phyloP scores from a whole-genome alignment of 208 protist genomes.

The Naegleria fowleri region DNA sequence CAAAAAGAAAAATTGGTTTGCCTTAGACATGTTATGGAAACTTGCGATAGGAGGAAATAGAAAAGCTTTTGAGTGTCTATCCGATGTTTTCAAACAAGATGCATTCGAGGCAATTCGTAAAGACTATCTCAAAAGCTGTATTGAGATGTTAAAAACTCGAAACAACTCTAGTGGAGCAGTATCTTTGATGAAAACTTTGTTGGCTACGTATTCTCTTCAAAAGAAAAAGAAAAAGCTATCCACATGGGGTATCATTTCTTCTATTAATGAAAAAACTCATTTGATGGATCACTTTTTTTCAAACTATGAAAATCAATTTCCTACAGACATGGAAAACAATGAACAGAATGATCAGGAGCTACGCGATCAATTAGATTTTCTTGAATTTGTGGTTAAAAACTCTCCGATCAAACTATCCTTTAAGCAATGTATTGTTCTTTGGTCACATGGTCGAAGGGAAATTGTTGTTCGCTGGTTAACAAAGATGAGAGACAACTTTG shows the following conservation, averaged over 20 bases:
- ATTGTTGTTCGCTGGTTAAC: neutral
- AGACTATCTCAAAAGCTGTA: neutral
- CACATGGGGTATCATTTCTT: neutral
- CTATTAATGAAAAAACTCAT: neutral
- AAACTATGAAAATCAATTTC: neutral
- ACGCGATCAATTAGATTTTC: neutral
- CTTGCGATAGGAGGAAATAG: neutral
- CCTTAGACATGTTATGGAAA: neutral
- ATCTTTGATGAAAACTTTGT: neutral
- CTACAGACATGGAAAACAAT: neutral
- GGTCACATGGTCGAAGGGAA: neutral
- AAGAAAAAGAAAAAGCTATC: neutral
- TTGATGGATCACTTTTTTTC: neutral
- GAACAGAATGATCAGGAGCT: neutral
- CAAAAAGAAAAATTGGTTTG: neutral
- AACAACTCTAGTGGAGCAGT: neutral
- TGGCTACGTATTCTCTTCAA: neutral
- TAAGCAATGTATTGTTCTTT: neutral
- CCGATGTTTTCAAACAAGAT: neutral
- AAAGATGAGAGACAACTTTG: neutral
- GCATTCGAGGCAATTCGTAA: neutral
- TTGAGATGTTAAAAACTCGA: neutral
- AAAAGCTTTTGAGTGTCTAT: constrained; percentile 20
- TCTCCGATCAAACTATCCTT: neutral
- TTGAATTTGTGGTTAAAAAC: constrained; percentile 3